A percentile compares a stretch with the other conserved stretches of the same genome.
Evolutionary conservation across 805 yeast genomes (phyloP).

Genomic region (Yarrowia sp.): DNA sequence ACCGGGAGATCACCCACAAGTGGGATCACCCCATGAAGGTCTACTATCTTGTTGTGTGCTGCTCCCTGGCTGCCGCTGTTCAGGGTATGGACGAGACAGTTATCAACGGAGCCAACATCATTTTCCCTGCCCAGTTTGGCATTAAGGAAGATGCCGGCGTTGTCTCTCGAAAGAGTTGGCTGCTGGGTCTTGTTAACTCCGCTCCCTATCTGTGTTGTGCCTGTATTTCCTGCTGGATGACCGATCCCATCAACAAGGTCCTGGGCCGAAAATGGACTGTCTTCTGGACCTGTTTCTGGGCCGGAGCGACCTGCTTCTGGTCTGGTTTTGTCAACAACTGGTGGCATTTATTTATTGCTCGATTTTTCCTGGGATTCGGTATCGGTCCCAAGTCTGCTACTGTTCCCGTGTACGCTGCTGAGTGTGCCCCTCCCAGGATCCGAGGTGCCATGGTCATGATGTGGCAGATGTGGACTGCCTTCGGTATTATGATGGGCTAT

Average conservation of each 20-base stretch:
- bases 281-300: constrained; percentile 55
- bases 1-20: constrained; percentile 49
- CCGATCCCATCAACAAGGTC: constrained; percentile 51
- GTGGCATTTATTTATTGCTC: constrained; percentile 59
- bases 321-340: constrained; percentile 60
- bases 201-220: constrained; percentile 66
- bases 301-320: constrained; percentile 62
- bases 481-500: constrained; percentile 68
- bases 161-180: constrained; percentile 36
- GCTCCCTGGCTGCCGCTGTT: constrained; percentile 66
- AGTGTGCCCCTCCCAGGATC: constrained; percentile 54
- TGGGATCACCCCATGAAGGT: constrained; percentile 46
- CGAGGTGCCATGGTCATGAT: constrained; percentile 68
- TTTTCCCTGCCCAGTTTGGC: constrained; percentile 35
- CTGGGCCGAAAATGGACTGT: constrained; percentile 62
- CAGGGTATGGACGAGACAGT: constrained; percentile 78
- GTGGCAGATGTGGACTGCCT: constrained; percentile 74
- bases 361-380: constrained; percentile 63
- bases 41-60: constrained; percentile 53
- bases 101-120: constrained; percentile 62
- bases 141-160: constrained; percentile 33
- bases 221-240: constrained; percentile 54
- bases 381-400: constrained; percentile 67
- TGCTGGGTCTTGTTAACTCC: constrained; percentile 59
- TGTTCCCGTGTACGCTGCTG: constrained; percentile 66